phyloP scores from a whole-genome alignment of 176 grass and related monocot species.

The Otatea glauca region DNA sequence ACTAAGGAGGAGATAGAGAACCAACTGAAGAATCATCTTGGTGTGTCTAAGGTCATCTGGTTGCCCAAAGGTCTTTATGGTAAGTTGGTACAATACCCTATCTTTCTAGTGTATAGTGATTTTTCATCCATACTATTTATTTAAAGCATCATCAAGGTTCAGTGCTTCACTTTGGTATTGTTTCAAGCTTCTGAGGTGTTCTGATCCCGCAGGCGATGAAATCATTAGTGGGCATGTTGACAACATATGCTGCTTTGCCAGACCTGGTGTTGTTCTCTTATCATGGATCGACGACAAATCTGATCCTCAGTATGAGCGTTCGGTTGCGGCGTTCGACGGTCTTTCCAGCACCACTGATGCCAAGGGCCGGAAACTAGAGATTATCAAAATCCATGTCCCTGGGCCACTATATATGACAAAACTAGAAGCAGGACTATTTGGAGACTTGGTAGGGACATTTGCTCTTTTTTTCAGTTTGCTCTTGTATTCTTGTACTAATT shows the following conservation, averaged over 20 bases:
- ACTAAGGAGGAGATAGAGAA: slow-evolving; percentile 65
- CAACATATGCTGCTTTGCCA: slow-evolving; percentile 70
- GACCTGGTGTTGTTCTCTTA: slow-evolving; percentile 56
- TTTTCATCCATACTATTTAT: background rate
- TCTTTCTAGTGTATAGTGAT: background rate
- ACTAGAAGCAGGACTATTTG: background rate
- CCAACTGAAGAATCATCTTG: slow-evolving; percentile 58
- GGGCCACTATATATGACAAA: slow-evolving; percentile 60
- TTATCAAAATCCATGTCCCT: slow-evolving; percentile 68
- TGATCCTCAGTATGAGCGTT: slow-evolving; percentile 63
- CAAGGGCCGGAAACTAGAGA: slow-evolving; percentile 52
- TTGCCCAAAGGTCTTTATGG: slow-evolving; percentile 57
- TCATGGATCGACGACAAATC: slow-evolving; percentile 57
- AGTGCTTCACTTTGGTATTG: background rate
- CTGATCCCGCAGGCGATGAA: slow-evolving; percentile 54
- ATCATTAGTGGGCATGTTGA: slow-evolving; percentile 69
- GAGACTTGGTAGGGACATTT: background rate
- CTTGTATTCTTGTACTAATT: background rate
- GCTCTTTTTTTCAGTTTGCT: background rate
- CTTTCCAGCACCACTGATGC: slow-evolving; percentile 58
- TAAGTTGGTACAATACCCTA: slow-evolving; percentile 29
- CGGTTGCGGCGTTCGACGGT: slow-evolving; percentile 54
- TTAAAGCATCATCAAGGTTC: background rate
- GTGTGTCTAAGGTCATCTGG: slow-evolving; percentile 72
- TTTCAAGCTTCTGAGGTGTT: background rate